Percentiles rank a stretch among this genome's conserved stretches.
Conservation (phyloP, 129 eudicot genomes). For the Heracleum sosnowskyi region DNA sequence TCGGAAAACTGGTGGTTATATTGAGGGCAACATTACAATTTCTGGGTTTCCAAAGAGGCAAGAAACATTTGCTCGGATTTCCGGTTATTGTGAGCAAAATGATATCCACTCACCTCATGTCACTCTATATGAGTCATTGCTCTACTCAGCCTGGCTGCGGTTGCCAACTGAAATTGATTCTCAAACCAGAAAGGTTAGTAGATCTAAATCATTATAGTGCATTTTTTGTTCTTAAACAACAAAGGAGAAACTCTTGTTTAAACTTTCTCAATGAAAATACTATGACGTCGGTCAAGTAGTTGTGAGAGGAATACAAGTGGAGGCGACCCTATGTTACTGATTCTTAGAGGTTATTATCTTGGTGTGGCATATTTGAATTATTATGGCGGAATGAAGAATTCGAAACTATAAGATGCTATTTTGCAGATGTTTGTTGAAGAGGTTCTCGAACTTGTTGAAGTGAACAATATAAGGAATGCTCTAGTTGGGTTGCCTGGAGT, state of each 20-base stretch:
- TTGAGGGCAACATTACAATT: conserved; percentile 21
- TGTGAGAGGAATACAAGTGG: too few relatives aligned
- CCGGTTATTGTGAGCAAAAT: conserved; percentile 22
- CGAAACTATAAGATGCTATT: not conserved
- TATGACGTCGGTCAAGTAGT: not conserved
- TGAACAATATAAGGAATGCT: conserved; percentile 15
- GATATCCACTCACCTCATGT: conserved; percentile 35
- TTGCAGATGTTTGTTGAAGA: conserved; percentile 29
- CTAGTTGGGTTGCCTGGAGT: conserved; percentile 28
- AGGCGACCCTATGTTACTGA: not conserved
- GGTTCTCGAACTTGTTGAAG: conserved; percentile 24
- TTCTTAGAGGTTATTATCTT: not conserved
- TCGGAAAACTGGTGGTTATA: conserved; percentile 28
- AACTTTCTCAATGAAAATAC: too few relatives aligned
- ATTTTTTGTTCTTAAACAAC: too few relatives aligned
- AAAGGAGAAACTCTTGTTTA: not conserved
- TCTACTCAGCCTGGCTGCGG: conserved; percentile 34
- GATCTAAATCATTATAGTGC: not conserved
- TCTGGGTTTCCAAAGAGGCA: conserved; percentile 32
- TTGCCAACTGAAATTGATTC: conserved; percentile 20
- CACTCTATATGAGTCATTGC: conserved; percentile 24
- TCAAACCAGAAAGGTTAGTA: conserved; percentile 19
- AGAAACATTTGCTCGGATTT: conserved; percentile 32
- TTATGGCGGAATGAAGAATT: not conserved
- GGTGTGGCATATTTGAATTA: not conserved